A percentile compares a stretch with the other conserved stretches of the same genome.
phyloP scores from a whole-genome alignment of 306 rosid genomes.

The Nissolia schottii region DNA sequence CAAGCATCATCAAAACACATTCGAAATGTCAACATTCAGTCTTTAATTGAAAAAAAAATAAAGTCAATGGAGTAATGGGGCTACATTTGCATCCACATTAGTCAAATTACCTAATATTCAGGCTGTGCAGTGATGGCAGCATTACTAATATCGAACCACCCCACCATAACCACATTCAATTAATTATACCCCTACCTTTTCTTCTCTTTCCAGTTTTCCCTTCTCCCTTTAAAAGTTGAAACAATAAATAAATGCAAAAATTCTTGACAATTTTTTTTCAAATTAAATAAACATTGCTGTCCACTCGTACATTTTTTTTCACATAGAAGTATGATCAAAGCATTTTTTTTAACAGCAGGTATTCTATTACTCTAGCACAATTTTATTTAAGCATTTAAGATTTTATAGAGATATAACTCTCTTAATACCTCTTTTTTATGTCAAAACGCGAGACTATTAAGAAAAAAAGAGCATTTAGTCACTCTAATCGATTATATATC shows the following conservation, averaged over 20 bases:
- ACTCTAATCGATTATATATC: no score
- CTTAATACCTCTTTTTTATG: no score
- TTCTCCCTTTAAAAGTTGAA: neutral
- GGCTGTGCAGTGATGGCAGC: conserved; percentile 44
- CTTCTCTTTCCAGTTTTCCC: neutral
- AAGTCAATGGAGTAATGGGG: conserved; percentile 38
- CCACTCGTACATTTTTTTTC: neutral
- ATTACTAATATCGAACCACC: conserved; percentile 50
- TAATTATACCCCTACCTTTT: conserved; percentile 4
- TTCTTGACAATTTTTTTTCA: neutral
- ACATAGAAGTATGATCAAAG: neutral
- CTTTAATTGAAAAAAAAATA: neutral
- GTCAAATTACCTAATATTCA: conserved; percentile 41
- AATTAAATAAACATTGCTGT: neutral
- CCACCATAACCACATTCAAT: conserved; percentile 49
- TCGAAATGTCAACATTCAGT: conserved; percentile 25
- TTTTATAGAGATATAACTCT: no score
- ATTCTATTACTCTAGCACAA: no score
- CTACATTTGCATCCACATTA: conserved; percentile 22
- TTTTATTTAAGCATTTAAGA: no score
- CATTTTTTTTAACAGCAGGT: no score
- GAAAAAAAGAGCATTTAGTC: no score
- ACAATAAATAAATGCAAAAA: conserved; percentile 18
- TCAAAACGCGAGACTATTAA: no score
- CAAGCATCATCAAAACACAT: conserved; percentile 23